Percentiles rank a stretch among this genome's conserved stretches.
phyloP scores from a whole-genome alignment of 129 eudicot species.

The Escallonia herrerae region DNA sequence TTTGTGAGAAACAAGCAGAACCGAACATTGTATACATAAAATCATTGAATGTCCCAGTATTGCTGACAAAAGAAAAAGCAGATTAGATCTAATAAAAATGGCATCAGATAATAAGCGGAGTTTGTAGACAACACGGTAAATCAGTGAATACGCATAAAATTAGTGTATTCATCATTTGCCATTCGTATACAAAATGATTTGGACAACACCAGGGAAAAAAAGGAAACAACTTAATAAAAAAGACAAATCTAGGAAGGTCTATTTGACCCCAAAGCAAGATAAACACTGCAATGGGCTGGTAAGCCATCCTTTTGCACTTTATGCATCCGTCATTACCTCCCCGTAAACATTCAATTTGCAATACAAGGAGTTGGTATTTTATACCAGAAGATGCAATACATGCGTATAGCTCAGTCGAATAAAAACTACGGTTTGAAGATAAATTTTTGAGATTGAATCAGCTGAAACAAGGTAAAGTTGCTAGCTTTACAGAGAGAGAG shows the following conservation, averaged over 20 bases:
- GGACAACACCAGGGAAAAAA: background rate
- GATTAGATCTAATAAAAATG: background rate
- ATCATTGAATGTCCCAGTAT: too few relatives aligned
- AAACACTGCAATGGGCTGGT: slow-evolving; percentile 77
- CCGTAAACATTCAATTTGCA: slow-evolving; percentile 3
- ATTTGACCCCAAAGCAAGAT: slow-evolving; percentile 77
- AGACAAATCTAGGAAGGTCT: slow-evolving; percentile 51
- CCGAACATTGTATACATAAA: too few relatives aligned
- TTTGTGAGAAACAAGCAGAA: too few relatives aligned
- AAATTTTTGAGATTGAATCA: background rate
- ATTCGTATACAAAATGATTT: background rate
- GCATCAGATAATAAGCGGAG: slow-evolving; percentile 95
- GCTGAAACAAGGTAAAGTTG: too few relatives aligned
- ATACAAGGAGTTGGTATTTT: slow-evolving; percentile 49
- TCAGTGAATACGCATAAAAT: slow-evolving; percentile 50
- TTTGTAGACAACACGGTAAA: slow-evolving; percentile 39
- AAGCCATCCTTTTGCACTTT: slow-evolving; percentile 53
- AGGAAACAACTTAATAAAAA: background rate
- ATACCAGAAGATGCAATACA: slow-evolving; percentile 68
- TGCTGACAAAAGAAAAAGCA: background rate
- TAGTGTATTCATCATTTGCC: slow-evolving; percentile 47
- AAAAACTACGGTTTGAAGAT: background rate
- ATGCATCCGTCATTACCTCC: slow-evolving; percentile 79
- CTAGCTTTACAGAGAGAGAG: too few relatives aligned
- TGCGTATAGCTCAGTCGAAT: too few relatives aligned